Evolutionary conservation across 2,329 filamentous ascomycete genomes (phyloP).

Genomic region (Alternaria novae-zelandiae): DNA sequence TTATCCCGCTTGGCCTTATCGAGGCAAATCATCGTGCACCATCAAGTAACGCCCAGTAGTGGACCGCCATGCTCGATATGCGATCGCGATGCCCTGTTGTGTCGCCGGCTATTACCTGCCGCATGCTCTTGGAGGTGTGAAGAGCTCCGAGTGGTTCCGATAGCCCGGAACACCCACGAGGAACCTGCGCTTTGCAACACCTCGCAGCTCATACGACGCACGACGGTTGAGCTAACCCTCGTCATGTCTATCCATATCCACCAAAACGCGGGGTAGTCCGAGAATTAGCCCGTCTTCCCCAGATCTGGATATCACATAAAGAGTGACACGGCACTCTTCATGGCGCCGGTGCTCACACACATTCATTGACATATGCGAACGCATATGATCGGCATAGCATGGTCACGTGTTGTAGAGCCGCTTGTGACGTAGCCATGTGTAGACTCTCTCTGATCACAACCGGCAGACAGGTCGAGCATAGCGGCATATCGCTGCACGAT

Average conservation of each 20-base stretch:
- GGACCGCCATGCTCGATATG: neutral
- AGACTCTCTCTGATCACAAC: neutral
- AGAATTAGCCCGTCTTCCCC: neutral
- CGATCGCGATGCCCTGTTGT: neutral
- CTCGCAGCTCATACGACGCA: neutral
- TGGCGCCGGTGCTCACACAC: neutral
- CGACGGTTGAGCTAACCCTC: neutral
- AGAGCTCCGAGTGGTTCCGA: neutral
- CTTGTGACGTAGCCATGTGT: neutral
- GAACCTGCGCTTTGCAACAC: neutral
- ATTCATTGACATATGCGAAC: slow-evolving; percentile 1
- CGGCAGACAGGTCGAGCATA: neutral
- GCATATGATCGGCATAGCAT: neutral
- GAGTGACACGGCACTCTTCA: neutral
- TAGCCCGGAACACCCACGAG: neutral
- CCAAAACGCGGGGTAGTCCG: slow-evolving; percentile 11
- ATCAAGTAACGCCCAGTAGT: neutral
- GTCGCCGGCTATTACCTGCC: neutral
- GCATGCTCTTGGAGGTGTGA: neutral
- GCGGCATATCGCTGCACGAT: neutral
- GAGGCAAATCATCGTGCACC: slow-evolving; percentile 2
- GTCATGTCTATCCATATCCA: slow-evolving; percentile 1
- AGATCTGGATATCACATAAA: neutral
- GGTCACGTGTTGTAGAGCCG: neutral
- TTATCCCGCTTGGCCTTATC: neutral